Base-by-base conservation (phyloP, 495 filamentous ascomycete genomes). In the Endocarpon pusillum region DNA sequence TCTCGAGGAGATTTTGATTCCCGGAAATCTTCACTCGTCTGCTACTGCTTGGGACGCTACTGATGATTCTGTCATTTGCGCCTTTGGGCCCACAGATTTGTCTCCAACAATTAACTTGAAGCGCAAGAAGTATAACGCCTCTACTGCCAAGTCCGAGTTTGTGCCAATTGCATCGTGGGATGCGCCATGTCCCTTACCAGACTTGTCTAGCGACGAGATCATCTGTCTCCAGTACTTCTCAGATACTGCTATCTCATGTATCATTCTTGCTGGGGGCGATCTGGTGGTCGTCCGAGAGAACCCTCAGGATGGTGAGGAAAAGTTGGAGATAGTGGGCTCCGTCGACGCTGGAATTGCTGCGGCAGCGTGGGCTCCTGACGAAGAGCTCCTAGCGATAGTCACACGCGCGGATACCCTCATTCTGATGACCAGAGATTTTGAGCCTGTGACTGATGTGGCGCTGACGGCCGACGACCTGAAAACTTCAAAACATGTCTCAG, bases 341-440 rank as follows among this genome's bases (percentile, higher is more conserved):
- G 75, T 96, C 17, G 81, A 91, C 54, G 81, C 78, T 28, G 89
- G 85, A 23, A 91, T 97, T 47, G 73, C 75, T 7, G 81, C 81
- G 10, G 87, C 84, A 25, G 71, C 72, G 39, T 97, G 89, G 89
- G 92, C 89, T 10, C 87, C 89, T 14, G 87, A 96, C 47, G 86
- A 91, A 45, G 87, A 94, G 49, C 62, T 94, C 21, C 54, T 97
- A 21, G 79, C 78, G 33, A 73, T 96, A 31, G 71, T 68, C 18
- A 94, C 89, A 3, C 67, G 69, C 37, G 79, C 76, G 28, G 67
- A 69, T 38, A 93, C 85, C 3, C 61, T 91, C 22, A 56, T 94
- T 34, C 81, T 93, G 43, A 94, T 97, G 87, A 94, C 82, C 14
- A 66, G 86, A 39, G 73, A 75, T 26, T 92, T 94, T 43, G 87